These are phyloP conservation scores for Sugiyamaella chiloensis DNA, from an alignment of 805 yeast genomes.

Conservation along the genomic window DNA sequence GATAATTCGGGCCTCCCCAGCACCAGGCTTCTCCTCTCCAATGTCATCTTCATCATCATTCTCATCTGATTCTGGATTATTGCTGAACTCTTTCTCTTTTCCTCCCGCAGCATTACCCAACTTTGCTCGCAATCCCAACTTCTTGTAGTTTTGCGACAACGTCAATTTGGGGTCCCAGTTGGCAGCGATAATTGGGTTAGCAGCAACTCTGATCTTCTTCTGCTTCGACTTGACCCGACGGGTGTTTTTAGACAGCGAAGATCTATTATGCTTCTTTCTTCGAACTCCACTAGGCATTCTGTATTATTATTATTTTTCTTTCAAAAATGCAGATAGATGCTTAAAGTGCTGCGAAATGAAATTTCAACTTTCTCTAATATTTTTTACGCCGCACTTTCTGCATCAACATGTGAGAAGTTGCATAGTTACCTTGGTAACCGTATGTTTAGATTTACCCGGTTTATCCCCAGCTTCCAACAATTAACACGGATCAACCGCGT, in stretches of 20 bases:
- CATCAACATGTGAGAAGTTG: neutral
- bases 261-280: constrained; percentile 76
- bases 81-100: constrained; percentile 46
- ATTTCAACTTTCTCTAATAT: no score
- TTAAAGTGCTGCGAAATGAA: no score
- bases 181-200: constrained; percentile 80
- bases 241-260: constrained; percentile 66
- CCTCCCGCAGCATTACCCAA: constrained; percentile 78
- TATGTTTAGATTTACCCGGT: constrained; percentile 3
- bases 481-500: no score
- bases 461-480: no score
- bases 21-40: constrained; percentile 36
- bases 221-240: constrained; percentile 69
- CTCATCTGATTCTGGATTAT: constrained; percentile 26
- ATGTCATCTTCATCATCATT: constrained; percentile 31
- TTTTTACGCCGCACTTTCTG: neutral
- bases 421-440: neutral
- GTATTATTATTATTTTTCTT: neutral
- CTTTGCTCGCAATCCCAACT: constrained; percentile 69
- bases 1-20: constrained; percentile 61
- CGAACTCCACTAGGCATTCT: constrained; percentile 55
- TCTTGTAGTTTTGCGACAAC: constrained; percentile 79
- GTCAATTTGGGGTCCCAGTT: constrained; percentile 88
- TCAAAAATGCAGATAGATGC: no score
- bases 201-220: constrained; percentile 58